Evolutionary conservation across 257 asterid species (phyloP).

Genomic region (Penstemon newberryi): DNA sequence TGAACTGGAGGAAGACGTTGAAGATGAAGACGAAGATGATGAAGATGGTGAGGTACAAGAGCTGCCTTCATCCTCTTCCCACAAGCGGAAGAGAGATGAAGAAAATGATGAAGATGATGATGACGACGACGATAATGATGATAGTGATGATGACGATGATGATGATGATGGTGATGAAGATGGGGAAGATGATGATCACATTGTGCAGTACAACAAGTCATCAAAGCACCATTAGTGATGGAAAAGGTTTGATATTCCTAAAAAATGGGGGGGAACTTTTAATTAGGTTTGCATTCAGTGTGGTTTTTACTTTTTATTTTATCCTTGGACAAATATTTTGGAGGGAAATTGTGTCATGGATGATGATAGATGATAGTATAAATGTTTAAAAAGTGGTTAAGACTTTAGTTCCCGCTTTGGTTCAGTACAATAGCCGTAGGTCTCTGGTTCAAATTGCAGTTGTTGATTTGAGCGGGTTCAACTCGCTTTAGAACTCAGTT

Average conservation of each 20-base stretch:
- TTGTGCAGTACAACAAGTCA: slow-evolving; percentile 46
- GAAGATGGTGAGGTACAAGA: slow-evolving; percentile 80
- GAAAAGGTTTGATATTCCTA: slow-evolving; percentile 12
- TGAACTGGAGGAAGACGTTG: slow-evolving; percentile 45
- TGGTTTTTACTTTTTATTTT: neutral
- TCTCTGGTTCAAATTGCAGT: slow-evolving; percentile 39
- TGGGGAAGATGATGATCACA: slow-evolving; percentile 25
- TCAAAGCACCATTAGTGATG: slow-evolving; percentile 42
- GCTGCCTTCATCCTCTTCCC: slow-evolving; percentile 60
- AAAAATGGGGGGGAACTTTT: slow-evolving; percentile 26
- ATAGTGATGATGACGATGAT: slow-evolving; percentile 23
- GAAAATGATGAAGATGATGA: slow-evolving; percentile 29
- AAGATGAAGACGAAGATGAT: slow-evolving; percentile 53
- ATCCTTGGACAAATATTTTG: slow-evolving; percentile 39
- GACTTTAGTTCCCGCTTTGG: slow-evolving; percentile 36
- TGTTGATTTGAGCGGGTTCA: slow-evolving; percentile 29
- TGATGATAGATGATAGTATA: slow-evolving; percentile 25
- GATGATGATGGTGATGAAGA: slow-evolving; percentile 28
- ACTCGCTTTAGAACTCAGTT: slow-evolving; percentile 49
- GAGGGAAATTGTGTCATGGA: slow-evolving; percentile 62
- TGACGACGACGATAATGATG: slow-evolving; percentile 29
- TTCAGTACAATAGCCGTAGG: slow-evolving; percentile 34
- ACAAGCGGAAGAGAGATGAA: slow-evolving; percentile 51
- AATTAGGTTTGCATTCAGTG: slow-evolving; percentile 24
- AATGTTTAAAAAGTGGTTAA: slow-evolving; percentile 75